Percentiles rank a stretch among this genome's conserved stretches.
These are phyloP conservation scores for Aristolochia contorta DNA, from an alignment of 164 flowering plant genomes.

Conservation along the genomic window DNA sequence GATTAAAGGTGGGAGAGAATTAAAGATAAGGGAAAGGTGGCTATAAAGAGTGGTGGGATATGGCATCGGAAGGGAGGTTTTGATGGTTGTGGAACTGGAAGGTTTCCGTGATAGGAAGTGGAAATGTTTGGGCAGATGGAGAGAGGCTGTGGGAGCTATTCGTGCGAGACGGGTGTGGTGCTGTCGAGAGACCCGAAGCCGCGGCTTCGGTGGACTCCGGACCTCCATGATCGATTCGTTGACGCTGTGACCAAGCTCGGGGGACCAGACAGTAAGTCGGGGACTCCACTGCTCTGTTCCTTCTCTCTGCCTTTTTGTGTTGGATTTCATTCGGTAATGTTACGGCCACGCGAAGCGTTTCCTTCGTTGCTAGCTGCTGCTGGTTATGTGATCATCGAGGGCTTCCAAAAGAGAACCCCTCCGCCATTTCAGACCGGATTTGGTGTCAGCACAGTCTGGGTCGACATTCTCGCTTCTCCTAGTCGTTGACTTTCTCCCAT, in stretches of 20 bases:
- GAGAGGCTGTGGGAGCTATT: conserved; percentile 8
- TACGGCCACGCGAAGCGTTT: too few relatives aligned
- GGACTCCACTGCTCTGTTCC: too few relatives aligned
- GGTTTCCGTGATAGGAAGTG: not conserved
- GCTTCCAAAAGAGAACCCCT: too few relatives aligned
- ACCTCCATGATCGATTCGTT: conserved; percentile 27
- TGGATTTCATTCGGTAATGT: not conserved
- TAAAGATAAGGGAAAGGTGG: not conserved
- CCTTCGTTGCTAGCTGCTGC: too few relatives aligned
- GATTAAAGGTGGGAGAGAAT: not conserved
- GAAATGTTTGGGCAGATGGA: conserved; percentile 14
- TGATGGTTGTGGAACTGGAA: not conserved
- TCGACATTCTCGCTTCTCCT: too few relatives aligned
- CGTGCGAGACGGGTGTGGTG: conserved; percentile 13
- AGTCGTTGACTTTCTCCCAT: too few relatives aligned
- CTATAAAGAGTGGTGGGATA: not conserved
- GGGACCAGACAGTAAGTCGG: conserved; percentile 28
- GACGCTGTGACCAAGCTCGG: conserved; percentile 29
- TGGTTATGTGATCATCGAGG: too few relatives aligned
- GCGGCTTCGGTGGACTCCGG: conserved; percentile 27
- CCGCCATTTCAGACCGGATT: too few relatives aligned
- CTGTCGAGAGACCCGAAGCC: conserved; percentile 26
- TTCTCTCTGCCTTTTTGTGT: too few relatives aligned
- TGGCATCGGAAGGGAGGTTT: not conserved
- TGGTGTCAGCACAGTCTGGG: too few relatives aligned